Evolutionary conservation across 2,329 filamentous ascomycete genomes (phyloP).

Genomic region (Hypoxylon sp.): DNA sequence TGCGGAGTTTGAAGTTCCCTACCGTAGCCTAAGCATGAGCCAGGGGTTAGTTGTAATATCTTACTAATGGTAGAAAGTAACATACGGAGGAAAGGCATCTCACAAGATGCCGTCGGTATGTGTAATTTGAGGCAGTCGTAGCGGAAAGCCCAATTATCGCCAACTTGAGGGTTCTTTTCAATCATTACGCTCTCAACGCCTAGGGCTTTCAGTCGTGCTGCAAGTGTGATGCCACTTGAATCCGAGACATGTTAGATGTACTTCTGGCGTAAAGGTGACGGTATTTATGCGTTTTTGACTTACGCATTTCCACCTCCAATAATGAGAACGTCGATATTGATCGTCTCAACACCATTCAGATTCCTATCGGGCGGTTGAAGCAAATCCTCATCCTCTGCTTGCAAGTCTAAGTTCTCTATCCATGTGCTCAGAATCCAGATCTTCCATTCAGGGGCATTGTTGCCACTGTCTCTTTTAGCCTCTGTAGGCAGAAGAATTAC

Average conservation of each 20-base stretch:
- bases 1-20: slow-evolving; percentile 38
- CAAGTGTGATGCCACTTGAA: slow-evolving; percentile 52
- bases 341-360: slow-evolving; percentile 26
- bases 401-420: slow-evolving; percentile 45
- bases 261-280: not conserved
- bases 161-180: slow-evolving; percentile 55
- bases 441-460: slow-evolving; percentile 49
- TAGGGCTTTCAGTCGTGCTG: slow-evolving; percentile 58
- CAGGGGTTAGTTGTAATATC: not conserved
- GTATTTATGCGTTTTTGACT: slow-evolving; percentile 37
- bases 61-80: not conserved
- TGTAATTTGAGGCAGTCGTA: slow-evolving; percentile 60
- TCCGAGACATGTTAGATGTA: not conserved
- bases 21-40: slow-evolving; percentile 35
- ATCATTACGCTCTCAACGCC: slow-evolving; percentile 56
- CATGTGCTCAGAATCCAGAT: slow-evolving; percentile 56
- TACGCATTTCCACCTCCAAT: slow-evolving; percentile 56
- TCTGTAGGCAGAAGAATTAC: slow-evolving; percentile 52
- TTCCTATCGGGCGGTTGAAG: slow-evolving; percentile 44
- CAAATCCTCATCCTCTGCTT: slow-evolving; percentile 51
- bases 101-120: slow-evolving; percentile 55
- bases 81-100: slow-evolving; percentile 56
- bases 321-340: slow-evolving; percentile 56
- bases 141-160: slow-evolving; percentile 59
- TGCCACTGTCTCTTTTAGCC: not conserved